A percentile compares a stretch with the other conserved stretches of the same genome.
Evolutionary conservation across 495 filamentous ascomycete genomes (phyloP).

Genomic region (Xylaria sp.): DNA sequence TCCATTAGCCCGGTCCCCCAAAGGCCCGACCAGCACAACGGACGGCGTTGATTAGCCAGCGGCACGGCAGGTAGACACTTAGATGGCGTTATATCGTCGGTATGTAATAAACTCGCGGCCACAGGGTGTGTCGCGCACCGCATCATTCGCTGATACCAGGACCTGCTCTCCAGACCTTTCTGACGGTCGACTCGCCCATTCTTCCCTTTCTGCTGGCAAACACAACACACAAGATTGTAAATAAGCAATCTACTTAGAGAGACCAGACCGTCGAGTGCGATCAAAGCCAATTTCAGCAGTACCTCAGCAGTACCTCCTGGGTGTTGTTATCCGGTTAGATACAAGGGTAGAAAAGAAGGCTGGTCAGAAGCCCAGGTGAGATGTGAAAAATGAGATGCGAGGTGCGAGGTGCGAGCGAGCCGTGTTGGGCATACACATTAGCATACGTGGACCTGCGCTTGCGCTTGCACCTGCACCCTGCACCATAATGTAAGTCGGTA

Average conservation of each 20-base stretch:
- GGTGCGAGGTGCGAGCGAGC: too few relatives aligned
- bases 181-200: neutral
- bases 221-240: neutral
- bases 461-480: neutral
- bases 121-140: neutral
- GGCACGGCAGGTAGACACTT: neutral
- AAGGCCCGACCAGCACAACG: neutral
- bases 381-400: neutral
- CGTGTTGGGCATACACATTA: neutral
- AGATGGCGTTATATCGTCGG: neutral
- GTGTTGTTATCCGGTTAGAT: neutral
- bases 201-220: too few relatives aligned
- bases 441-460: neutral
- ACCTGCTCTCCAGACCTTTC: neutral
- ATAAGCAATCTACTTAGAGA: neutral
- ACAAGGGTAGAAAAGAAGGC: neutral
- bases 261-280: neutral
- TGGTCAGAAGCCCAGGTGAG: neutral
- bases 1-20: neutral
- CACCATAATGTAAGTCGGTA: neutral
- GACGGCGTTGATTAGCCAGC: conserved; percentile 9
- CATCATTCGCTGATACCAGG: neutral
- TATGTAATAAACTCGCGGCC: neutral
- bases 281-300: neutral
- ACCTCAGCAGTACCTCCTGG: neutral